Percentiles rank a stretch among this genome's conserved stretches.
These are phyloP conservation scores for Cadophora sp. DNA, from an alignment of 2,329 filamentous ascomycete genomes.

Conservation along the genomic window DNA sequence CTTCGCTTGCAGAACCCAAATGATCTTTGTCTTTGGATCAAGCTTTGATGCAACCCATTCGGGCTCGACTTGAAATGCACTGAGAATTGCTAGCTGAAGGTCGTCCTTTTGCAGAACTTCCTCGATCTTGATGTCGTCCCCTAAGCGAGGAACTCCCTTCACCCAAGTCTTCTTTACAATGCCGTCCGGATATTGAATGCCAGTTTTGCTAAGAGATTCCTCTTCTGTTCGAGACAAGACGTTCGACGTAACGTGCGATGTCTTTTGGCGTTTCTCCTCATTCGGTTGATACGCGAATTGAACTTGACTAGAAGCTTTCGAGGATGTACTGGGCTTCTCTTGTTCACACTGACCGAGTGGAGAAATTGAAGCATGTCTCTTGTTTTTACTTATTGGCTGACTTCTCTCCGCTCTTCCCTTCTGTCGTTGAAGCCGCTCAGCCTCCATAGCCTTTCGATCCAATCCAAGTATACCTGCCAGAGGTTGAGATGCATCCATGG, in stretches of 20 bases:
- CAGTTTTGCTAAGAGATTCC: constrained; percentile 23
- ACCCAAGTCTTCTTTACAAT: constrained; percentile 84
- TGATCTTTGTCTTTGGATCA: constrained; percentile 65
- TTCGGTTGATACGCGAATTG: neutral
- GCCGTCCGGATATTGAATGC: constrained; percentile 54
- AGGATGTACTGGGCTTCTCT: neutral
- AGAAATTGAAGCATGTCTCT: constrained; percentile 37
- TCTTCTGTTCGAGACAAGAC: constrained; percentile 24
- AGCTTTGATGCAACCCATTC: constrained; percentile 63
- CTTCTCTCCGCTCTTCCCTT: constrained; percentile 55
- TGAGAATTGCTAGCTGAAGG: constrained; percentile 79
- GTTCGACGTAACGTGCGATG: neutral
- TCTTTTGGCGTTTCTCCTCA: neutral
- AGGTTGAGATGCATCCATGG: neutral
- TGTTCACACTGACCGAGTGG: neutral
- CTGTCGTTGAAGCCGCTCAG: constrained; percentile 74
- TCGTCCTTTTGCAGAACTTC: constrained; percentile 79
- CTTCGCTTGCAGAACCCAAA: constrained; percentile 63
- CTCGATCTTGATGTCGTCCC: constrained; percentile 84
- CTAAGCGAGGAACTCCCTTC: constrained; percentile 62
- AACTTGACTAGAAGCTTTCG: neutral
- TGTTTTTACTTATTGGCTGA: constrained; percentile 23
- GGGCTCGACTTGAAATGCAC: constrained; percentile 86
- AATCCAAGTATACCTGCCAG: constrained; percentile 47
- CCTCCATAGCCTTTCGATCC: constrained; percentile 84